phyloP scores from a whole-genome alignment of 805 yeast genomes.

The Wickerhamiella sergipiensis region DNA sequence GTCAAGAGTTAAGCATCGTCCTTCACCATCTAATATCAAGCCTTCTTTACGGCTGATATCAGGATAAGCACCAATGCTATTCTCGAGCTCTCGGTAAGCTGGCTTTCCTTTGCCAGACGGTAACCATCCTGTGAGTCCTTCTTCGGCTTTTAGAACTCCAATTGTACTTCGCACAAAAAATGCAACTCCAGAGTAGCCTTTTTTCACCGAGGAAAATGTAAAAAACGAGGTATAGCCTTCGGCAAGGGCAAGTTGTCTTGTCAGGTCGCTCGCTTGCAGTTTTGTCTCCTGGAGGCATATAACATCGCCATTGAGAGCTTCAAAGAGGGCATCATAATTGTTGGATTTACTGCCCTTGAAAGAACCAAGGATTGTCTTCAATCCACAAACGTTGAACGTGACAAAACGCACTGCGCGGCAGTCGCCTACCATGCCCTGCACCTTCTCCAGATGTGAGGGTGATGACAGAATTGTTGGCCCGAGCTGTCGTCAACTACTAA shows the following conservation, averaged over 20 bases:
- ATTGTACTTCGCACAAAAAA: constrained; percentile 47
- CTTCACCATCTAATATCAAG: constrained; percentile 58
- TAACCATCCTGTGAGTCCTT: constrained; percentile 69
- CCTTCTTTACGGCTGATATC: constrained; percentile 27
- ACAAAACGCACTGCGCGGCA: constrained; percentile 2
- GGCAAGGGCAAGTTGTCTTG: constrained; percentile 36
- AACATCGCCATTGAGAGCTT: constrained; percentile 48
- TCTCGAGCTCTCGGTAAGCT: constrained; percentile 18
- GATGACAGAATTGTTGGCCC: no score
- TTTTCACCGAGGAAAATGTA: constrained; percentile 50
- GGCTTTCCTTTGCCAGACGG: not conserved
- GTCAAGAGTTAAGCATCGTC: constrained; percentile 68
- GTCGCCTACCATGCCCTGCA: no score
- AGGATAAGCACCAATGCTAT: constrained; percentile 64
- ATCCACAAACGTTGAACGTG: constrained; percentile 70
- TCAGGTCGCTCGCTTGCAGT: constrained; percentile 37
- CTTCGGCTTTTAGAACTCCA: constrained; percentile 63
- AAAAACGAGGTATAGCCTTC: constrained; percentile 51
- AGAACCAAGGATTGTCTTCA: constrained; percentile 40
- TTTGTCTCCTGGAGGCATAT: constrained; percentile 83
- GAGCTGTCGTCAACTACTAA: no score
- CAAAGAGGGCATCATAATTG: constrained; percentile 25
- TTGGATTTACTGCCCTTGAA: constrained; percentile 54
- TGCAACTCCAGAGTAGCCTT: constrained; percentile 90
- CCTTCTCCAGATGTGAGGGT: no score